phyloP scores from a whole-genome alignment of 352 stramenopile genomes.

The Lagenidium giganteum region DNA sequence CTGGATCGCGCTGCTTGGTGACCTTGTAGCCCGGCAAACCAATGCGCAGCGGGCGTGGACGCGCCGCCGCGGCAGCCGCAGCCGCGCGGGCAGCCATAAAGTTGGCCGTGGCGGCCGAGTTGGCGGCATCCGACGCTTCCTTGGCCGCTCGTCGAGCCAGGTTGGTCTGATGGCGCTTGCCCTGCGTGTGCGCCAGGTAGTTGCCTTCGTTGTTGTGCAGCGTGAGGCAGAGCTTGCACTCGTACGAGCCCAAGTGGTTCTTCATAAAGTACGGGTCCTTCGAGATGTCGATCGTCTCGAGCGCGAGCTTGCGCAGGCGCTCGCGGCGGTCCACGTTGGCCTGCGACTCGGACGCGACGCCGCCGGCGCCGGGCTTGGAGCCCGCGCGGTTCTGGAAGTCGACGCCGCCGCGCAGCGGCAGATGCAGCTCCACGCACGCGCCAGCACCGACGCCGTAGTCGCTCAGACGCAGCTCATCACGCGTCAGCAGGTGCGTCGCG shows the following conservation, averaged over 20 bases:
- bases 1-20: conserved; percentile 90
- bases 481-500: conserved; percentile 8
- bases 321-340: conserved; percentile 94
- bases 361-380: conserved; percentile 73
- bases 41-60: conserved; percentile 89
- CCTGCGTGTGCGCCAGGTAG: conserved; percentile 99
- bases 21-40: conserved; percentile 97
- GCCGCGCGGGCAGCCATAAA: conserved; percentile 35
- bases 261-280: conserved; percentile 99
- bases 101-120: conserved; percentile 39
- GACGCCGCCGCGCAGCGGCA: conserved; percentile 33
- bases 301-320: conserved; percentile 94
- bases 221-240: conserved; percentile 99
- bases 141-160: conserved; percentile 89
- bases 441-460: conserved; percentile 14
- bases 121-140: conserved; percentile 54
- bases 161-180: conserved; percentile 98
- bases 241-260: conserved; percentile 98
- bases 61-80: conserved; percentile 34
- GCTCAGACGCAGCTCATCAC: conserved; percentile 15
- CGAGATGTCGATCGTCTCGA: conserved; percentile 98
- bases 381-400: conserved; percentile 86
- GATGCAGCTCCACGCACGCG: conserved; percentile 11
- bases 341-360: conserved; percentile 73
- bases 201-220: conserved; percentile 99